Evolutionary conservation across 208 protist genomes (phyloP), one percentile per base, ranked within the genome.

Genomic region (Tritrichomonas musculus): DNA sequence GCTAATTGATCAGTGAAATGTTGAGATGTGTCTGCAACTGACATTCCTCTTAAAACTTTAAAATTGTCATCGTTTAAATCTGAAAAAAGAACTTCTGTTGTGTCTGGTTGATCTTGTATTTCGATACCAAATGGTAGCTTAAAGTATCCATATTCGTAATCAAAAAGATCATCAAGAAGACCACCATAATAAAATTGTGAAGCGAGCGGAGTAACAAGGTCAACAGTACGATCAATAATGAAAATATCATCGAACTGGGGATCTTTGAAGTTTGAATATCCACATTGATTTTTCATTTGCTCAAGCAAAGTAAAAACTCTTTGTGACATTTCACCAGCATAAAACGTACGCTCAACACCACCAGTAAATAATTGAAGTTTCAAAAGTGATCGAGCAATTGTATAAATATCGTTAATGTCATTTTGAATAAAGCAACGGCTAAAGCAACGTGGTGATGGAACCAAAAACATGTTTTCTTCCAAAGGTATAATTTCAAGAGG

Each of bases 401-500:
- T 88, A n/a, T 53, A 49, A 1, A 88, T 47, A 57, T 88, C 77
- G 25, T 25, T 53, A 36, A 88, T 57, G 30, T 88, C 77, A 33
- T 44, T 20, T 30, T 88, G 27, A n/a, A 17, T 33, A 50, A 53
- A 88, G 17, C 44, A 53, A 33, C 47, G 53, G 9, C 17, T 33
- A 39, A 53, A 88, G 5, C 41, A 44, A 39, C n/a, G 47, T 13
- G 41, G 47, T 27, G 47, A 25, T 30, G 77, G 77, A 57, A 57
- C 17, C 0, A 88, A 8, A 60, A 88, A 88, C 11, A 25, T 44
- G 17, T 88, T 27, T 22, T 30, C 27, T 39, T 44, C 44, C 9
- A 57, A 39, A 17, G 77, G 77, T 5, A 88, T n/a, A 57, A 88
- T 88, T 88, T 88, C 77, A 17, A 49, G n/a, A n/a, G 44, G 77